Conservation (phyloP, 1,139 yeast genomes). For the Nadsonia commutata region DNA sequence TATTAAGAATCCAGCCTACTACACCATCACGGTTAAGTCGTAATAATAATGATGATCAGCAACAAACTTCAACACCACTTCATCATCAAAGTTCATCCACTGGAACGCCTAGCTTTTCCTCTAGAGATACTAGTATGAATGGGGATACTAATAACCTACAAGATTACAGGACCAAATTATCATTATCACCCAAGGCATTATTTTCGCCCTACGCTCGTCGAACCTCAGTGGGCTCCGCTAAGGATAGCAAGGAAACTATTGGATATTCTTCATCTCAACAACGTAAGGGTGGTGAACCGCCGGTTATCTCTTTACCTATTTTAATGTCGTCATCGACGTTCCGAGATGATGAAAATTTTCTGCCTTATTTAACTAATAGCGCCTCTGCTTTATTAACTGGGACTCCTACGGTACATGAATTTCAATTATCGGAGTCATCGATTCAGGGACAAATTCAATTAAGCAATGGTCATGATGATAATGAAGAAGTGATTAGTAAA, state of each 20-base stretch:
- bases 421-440: too few relatives aligned
- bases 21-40: too few relatives aligned
- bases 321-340: slow-evolving; percentile 7
- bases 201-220: background rate
- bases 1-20: too few relatives aligned
- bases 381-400: slow-evolving; percentile 1
- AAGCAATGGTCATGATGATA: background rate
- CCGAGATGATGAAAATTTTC: slow-evolving; percentile 3
- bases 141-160: too few relatives aligned
- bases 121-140: too few relatives aligned
- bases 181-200: background rate
- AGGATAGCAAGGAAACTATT: slow-evolving; percentile 1
- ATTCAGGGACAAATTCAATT: too few relatives aligned
- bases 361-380: background rate
- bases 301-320: slow-evolving; percentile 10
- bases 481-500: too few relatives aligned
- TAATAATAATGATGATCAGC: too few relatives aligned
- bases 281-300: slow-evolving; percentile 4
- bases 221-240: background rate
- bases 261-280: slow-evolving; percentile 2
- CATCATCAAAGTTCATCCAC: too few relatives aligned
- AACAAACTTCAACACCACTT: too few relatives aligned
- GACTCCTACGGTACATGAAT: background rate
- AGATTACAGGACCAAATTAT: background rate
- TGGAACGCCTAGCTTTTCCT: too few relatives aligned